Percentiles rank a stretch among this genome's conserved stretches.
These are phyloP conservation scores for Dicorynia guianensis DNA, from an alignment of 306 rosid genomes.

Conservation along the genomic window DNA sequence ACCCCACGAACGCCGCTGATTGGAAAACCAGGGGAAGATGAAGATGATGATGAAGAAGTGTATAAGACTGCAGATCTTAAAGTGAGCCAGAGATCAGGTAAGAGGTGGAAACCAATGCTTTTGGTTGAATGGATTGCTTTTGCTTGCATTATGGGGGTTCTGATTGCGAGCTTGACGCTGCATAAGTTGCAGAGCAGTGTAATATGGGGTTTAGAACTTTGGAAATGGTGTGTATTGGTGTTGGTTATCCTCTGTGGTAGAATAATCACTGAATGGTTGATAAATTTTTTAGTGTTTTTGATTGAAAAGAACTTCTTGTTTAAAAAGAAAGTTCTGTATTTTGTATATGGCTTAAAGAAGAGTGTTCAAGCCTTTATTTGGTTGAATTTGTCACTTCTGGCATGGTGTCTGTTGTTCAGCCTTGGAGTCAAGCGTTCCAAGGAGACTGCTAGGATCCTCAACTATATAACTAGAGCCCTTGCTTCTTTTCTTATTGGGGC, in stretches of 20 bases:
- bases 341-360: slow-evolving; percentile 76
- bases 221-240: slow-evolving; percentile 78
- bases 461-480: slow-evolving; percentile 65
- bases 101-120: slow-evolving; percentile 44
- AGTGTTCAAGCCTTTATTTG: slow-evolving; percentile 79
- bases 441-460: slow-evolving; percentile 47
- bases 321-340: slow-evolving; percentile 80
- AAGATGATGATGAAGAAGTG: slow-evolving; percentile 78
- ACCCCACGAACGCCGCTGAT: slow-evolving; percentile 69
- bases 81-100: slow-evolving; percentile 51
- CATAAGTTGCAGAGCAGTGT: slow-evolving; percentile 33
- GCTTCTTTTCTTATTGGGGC: slow-evolving; percentile 71
- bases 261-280: slow-evolving; percentile 71
- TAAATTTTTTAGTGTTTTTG: slow-evolving; percentile 67
- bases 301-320: slow-evolving; percentile 74
- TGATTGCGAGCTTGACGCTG: slow-evolving; percentile 53
- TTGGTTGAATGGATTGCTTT: slow-evolving; percentile 60
- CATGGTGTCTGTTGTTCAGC: slow-evolving; percentile 74
- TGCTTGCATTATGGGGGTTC: slow-evolving; percentile 52
- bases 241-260: slow-evolving; percentile 76
- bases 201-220: slow-evolving; percentile 66
- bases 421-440: slow-evolving; percentile 53
- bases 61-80: slow-evolving; percentile 66
- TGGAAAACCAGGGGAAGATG: slow-evolving; percentile 47
- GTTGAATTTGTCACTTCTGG: slow-evolving; percentile 67